A percentile compares a stretch with the other conserved stretches of the same genome.
These are phyloP conservation scores for Ligustrum vulgare DNA, from an alignment of 257 asterid species.

Conservation along the genomic window DNA sequence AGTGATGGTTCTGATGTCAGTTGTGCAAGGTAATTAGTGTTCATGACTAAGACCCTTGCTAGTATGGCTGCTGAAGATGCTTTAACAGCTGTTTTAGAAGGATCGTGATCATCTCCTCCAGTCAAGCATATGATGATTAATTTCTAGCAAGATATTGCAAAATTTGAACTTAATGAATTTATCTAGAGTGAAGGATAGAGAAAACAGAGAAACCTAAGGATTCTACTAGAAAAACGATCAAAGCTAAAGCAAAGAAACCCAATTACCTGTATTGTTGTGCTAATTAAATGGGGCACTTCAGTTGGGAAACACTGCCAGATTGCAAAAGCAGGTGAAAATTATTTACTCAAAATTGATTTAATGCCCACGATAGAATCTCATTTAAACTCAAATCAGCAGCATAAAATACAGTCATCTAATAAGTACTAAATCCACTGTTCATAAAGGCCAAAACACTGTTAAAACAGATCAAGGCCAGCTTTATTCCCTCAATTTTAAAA, in stretches of 20 bases:
- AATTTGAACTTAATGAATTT: slow-evolving; percentile 14
- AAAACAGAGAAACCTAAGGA: not conserved
- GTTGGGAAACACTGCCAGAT: slow-evolving; percentile 83
- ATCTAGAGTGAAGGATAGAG: slow-evolving; percentile 9
- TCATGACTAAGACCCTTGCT: slow-evolving; percentile 90
- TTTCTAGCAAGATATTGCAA: slow-evolving; percentile 52
- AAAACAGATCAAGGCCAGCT: not conserved
- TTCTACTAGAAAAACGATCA: not conserved
- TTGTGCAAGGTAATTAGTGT: slow-evolving; percentile 84
- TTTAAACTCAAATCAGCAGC: not conserved
- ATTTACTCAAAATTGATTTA: slow-evolving; percentile 12
- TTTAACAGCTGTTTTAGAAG: slow-evolving; percentile 79
- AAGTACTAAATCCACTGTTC: not conserved
- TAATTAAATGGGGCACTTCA: slow-evolving; percentile 80
- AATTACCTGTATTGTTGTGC: slow-evolving; percentile 71
- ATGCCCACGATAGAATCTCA: slow-evolving; percentile 12
- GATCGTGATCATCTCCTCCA: slow-evolving; percentile 86
- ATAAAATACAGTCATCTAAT: not conserved
- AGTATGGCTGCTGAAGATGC: slow-evolving; percentile 84
- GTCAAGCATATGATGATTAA: slow-evolving; percentile 75
- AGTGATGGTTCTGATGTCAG: slow-evolving; percentile 76
- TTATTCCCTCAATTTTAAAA: not conserved
- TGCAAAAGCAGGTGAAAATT: slow-evolving; percentile 28
- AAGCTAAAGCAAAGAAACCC: slow-evolving; percentile 18
- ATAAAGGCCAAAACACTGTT: not conserved